Percentiles rank a stretch among this genome's conserved stretches.
These are phyloP conservation scores for Exserohilum turcica DNA, from an alignment of 2,329 filamentous ascomycete species.

Conservation along the genomic window DNA sequence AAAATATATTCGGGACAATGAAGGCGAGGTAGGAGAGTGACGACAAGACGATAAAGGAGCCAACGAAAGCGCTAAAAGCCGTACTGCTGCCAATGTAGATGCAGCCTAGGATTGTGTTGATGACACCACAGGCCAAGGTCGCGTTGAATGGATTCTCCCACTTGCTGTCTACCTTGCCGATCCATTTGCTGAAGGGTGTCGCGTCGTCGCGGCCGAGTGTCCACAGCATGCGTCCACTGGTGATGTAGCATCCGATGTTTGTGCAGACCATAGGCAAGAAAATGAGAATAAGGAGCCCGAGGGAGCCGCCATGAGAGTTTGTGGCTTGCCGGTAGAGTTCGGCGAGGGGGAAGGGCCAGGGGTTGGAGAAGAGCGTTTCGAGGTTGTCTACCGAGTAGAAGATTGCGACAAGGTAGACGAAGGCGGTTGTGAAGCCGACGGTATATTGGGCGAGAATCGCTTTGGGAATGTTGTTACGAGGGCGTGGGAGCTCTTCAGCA, in stretches of 20 bases:
- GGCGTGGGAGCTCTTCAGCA: slow-evolving; percentile 57
- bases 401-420: slow-evolving; percentile 47
- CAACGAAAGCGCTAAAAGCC: slow-evolving; percentile 70
- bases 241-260: slow-evolving; percentile 63
- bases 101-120: slow-evolving; percentile 63
- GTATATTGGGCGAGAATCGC: slow-evolving; percentile 48
- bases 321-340: slow-evolving; percentile 65
- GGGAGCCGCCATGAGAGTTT: slow-evolving; percentile 46
- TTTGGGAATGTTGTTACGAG: slow-evolving; percentile 49
- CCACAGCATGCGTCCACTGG: slow-evolving; percentile 67
- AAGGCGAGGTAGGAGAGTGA: slow-evolving; percentile 66
- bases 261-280: slow-evolving; percentile 60
- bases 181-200: slow-evolving; percentile 57
- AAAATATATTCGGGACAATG: slow-evolving; percentile 59
- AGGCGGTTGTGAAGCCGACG: slow-evolving; percentile 44
- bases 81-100: slow-evolving; percentile 70
- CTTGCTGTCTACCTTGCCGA: slow-evolving; percentile 54
- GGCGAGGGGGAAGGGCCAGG: slow-evolving; percentile 64
- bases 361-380: slow-evolving; percentile 57
- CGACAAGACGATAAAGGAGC: slow-evolving; percentile 61
- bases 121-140: slow-evolving; percentile 56
- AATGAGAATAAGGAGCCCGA: slow-evolving; percentile 57
- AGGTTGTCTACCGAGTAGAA: slow-evolving; percentile 66
- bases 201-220: slow-evolving; percentile 64
- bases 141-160: slow-evolving; percentile 62